Evolutionary conservation across 2,329 filamentous ascomycete species (phyloP).

Genomic region (Ustilaginoidea virens): DNA sequence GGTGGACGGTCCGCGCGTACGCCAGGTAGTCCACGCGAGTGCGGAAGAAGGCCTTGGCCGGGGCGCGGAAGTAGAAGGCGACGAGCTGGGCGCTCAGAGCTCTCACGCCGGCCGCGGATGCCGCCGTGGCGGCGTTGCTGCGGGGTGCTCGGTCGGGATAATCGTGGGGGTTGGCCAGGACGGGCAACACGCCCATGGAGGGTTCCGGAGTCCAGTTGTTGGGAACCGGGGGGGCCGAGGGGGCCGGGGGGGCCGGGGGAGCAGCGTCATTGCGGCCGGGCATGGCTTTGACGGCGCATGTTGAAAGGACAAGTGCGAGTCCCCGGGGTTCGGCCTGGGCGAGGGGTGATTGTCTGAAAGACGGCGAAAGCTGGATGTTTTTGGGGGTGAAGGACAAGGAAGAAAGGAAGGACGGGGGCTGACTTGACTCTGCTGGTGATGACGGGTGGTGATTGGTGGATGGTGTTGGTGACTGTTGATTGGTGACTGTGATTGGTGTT

Average conservation of each 20-base stretch:
- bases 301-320: conserved; percentile 4
- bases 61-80: conserved; percentile 82
- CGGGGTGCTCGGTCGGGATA: conserved; percentile 31
- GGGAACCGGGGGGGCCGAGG: conserved; percentile 10
- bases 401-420: too few relatives aligned
- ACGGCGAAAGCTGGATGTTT: too few relatives aligned
- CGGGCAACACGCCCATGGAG: conserved; percentile 27
- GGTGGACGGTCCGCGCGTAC: conserved; percentile 38
- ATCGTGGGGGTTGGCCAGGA: conserved; percentile 18
- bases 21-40: conserved; percentile 72
- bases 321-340: neutral
- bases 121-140: conserved; percentile 47
- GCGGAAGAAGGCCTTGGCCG: conserved; percentile 84
- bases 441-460: too few relatives aligned
- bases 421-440: too few relatives aligned
- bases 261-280: conserved; percentile 16
- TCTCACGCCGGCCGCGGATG: conserved; percentile 73
- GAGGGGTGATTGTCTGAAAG: neutral
- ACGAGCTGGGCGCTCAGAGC: conserved; percentile 72
- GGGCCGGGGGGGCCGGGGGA: neutral
- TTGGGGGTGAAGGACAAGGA: neutral
- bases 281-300: conserved; percentile 20
- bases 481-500: too few relatives aligned
- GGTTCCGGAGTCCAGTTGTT: conserved; percentile 8
- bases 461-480: too few relatives aligned